Base-by-base conservation (phyloP, 495 filamentous ascomycete species). In the Talaromyces thailandensis region DNA sequence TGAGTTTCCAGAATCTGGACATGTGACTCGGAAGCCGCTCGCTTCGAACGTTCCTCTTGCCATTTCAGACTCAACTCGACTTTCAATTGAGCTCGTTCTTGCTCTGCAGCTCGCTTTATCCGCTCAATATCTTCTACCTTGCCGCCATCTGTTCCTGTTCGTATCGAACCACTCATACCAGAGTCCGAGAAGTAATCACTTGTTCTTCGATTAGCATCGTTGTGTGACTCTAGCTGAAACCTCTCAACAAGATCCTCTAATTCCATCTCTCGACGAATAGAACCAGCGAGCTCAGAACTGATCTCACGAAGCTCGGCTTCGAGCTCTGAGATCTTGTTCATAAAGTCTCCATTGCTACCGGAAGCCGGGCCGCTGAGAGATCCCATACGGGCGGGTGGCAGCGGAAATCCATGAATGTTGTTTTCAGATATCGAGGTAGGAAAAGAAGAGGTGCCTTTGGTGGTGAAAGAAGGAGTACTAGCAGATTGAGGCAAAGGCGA, bases 161-260 rank as follows among this genome's bases (percentile, higher is more conserved):
- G 86, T 59, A 88, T 82, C 4, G 93, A 92, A 71, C 91, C 93
- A 26, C 59, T 61, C 53, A 88, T 88, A 52, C 95, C 94, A 1
- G 92, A 95, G 70, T 98, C 94, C 0, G 94, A 98, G 70, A 93
- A 98, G 74, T 98, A 98, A 73, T 98, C 94, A 71, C 94, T 98
- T 4, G 92, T 96, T 58, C 93, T 84, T 70, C 87, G 87, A 63
- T 85, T 87, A 1, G 67, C 67, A 57, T 71, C 62, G 51, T 68
- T 57, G 2, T 83, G 81, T 61, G 85, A 82, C 66, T 96, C 92
- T 35, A 84, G 75, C 72, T 96, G 92, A 66, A 95, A 73, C 61
- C 88, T 81, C 64, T 98, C 94, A 2, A 98, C 86, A 52, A 97
- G 76, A 69, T 98, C 95, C 71, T 98, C 94, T 55, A 98, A 73